These are phyloP conservation scores for Cicer yamashitae DNA, from an alignment of 306 rosid genomes.

Conservation along the genomic window DNA sequence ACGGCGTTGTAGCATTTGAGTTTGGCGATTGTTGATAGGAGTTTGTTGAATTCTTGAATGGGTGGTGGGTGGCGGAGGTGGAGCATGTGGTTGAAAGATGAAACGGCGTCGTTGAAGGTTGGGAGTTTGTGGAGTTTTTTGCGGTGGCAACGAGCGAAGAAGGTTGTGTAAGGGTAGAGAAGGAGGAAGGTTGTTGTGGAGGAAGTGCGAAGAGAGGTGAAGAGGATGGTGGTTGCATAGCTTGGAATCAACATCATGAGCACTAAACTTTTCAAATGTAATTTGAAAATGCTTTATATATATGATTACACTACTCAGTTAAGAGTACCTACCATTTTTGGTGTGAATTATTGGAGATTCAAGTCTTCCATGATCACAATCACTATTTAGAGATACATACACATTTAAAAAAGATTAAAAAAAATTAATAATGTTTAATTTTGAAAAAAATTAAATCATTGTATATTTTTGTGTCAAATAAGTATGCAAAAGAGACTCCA, in stretches of 20 bases:
- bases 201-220: slow-evolving; percentile 2
- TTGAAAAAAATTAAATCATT: too few species aligned
- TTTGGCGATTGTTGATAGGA: slow-evolving; percentile 33
- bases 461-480: too few species aligned
- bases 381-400: too few species aligned
- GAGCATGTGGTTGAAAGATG: slow-evolving; percentile 43
- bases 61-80: slow-evolving; percentile 28
- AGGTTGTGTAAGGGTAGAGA: slow-evolving; percentile 10
- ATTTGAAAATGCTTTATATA: not conserved
- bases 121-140: not conserved
- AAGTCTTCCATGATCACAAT: too few species aligned
- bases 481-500: too few species aligned
- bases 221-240: slow-evolving; percentile 14
- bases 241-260: slow-evolving; percentile 28
- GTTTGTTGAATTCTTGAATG: slow-evolving; percentile 35
- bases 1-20: slow-evolving; percentile 33
- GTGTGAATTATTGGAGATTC: not conserved
- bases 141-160: slow-evolving; percentile 30
- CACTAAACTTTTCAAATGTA: too few species aligned
- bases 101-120: slow-evolving; percentile 31
- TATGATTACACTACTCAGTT: too few species aligned
- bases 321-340: too few species aligned
- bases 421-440: too few species aligned
- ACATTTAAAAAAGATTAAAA: too few species aligned
- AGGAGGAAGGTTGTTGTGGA: slow-evolving; percentile 22